phyloP scores from a whole-genome alignment of 1,284 basidiomycete genomes.

The Moniliella sp. region DNA sequence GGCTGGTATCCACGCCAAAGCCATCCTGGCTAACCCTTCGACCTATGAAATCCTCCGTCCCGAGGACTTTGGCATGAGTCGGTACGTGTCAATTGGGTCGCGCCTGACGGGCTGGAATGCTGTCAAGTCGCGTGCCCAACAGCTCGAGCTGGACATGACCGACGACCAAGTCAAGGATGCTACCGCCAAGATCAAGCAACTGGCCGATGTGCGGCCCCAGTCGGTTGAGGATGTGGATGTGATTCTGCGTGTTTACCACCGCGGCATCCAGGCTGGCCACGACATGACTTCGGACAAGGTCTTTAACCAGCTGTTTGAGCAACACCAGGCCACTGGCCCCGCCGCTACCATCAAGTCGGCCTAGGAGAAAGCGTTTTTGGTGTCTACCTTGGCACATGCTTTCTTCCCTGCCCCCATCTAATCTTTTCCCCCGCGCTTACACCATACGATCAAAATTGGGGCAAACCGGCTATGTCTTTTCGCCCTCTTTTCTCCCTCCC shows the following conservation, averaged over 20 bases:
- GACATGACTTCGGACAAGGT: slow-evolving; percentile 5
- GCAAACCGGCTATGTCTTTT: too few relatives aligned
- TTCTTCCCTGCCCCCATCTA: too few relatives aligned
- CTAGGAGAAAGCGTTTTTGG: too few relatives aligned
- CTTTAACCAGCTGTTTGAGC: slow-evolving; percentile 6
- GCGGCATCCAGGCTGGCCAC: slow-evolving; percentile 13
- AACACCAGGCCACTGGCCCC: too few relatives aligned
- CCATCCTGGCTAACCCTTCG: slow-evolving; percentile 95
- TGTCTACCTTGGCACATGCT: too few relatives aligned
- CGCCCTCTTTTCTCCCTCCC: too few relatives aligned
- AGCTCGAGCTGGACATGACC: slow-evolving; percentile 63
- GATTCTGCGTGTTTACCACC: slow-evolving; percentile 52
- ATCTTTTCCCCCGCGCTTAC: too few relatives aligned
- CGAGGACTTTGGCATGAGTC: slow-evolving; percentile 87
- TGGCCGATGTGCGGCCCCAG: slow-evolving; percentile 91
- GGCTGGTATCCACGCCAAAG: slow-evolving; percentile 99
- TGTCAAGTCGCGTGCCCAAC: slow-evolving; percentile 95
- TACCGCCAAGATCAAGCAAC: slow-evolving; percentile 95
- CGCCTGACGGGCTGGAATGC: slow-evolving; percentile 94
- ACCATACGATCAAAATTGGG: too few relatives aligned
- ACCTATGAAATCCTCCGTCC: slow-evolving; percentile 47
- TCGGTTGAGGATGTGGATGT: slow-evolving; percentile 98
- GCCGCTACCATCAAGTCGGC: too few relatives aligned
- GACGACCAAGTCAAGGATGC: slow-evolving; percentile 79
- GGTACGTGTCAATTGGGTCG: slow-evolving; percentile 96